Percentiles rank a stretch among this genome's conserved stretches.
Evolutionary conservation across 1,139 yeast species (phyloP).

Genomic region (Taphrina confusa): DNA sequence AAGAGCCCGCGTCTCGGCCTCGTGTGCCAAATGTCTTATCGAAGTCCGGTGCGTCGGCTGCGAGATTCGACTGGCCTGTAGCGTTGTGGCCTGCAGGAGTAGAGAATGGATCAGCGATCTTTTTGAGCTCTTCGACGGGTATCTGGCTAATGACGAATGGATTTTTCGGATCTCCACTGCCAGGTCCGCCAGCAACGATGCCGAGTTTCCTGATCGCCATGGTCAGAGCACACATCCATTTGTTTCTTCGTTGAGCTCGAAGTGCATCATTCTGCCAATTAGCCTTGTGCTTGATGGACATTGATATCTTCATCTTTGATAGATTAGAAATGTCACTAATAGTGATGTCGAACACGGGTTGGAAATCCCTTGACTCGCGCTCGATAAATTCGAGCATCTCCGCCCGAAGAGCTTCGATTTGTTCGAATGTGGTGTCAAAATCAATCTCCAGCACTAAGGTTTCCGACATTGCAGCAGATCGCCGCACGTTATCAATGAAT

Average conservation of each 20-base stretch:
- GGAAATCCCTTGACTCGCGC: conserved; percentile 47
- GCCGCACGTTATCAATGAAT: conserved; percentile 49
- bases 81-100: background rate
- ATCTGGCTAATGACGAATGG: conserved; percentile 21
- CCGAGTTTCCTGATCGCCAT: conserved; percentile 36
- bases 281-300: conserved; percentile 45
- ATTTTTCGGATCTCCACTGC: conserved; percentile 26
- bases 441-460: conserved; percentile 38
- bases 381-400: conserved; percentile 45
- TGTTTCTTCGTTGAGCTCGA: conserved; percentile 38
- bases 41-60: background rate
- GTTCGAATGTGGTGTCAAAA: conserved; percentile 47
- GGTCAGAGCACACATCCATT: conserved; percentile 37
- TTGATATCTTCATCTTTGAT: conserved; percentile 45
- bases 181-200: conserved; percentile 38
- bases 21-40: conserved; percentile 29
- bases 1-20: conserved; percentile 1
- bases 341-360: conserved; percentile 46
- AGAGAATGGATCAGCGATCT: background rate
- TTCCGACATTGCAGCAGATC: conserved; percentile 47
- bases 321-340: conserved; percentile 47
- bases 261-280: conserved; percentile 47
- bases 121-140: background rate
- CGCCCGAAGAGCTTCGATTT: conserved; percentile 45
- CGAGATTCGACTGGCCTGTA: background rate